A percentile compares a stretch with the other conserved stretches of the same genome.
These are phyloP conservation scores for Wallacemonas collosoma DNA, from an alignment of 208 protist genomes.

Conservation along the genomic window DNA sequence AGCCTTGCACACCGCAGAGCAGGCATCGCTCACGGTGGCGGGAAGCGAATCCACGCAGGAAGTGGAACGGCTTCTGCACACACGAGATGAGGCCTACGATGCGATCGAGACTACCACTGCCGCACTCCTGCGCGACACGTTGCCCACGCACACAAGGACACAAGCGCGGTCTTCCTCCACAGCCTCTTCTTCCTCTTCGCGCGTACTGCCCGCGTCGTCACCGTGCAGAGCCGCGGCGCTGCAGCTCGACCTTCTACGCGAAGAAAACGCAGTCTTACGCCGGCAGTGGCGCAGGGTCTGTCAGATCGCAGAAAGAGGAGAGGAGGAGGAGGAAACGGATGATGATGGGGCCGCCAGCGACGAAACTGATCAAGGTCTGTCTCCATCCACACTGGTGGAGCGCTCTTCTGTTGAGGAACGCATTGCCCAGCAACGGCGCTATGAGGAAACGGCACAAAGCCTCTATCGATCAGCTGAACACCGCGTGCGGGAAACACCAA, in stretches of 20 bases:
- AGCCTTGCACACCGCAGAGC: conserved; percentile 57
- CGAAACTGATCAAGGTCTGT: neutral
- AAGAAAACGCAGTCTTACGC: conserved; percentile 3
- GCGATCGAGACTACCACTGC: conserved; percentile 51
- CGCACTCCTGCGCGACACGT: conserved; percentile 25
- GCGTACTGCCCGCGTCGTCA: neutral
- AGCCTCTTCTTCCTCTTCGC: neutral
- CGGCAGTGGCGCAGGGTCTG: conserved; percentile 4
- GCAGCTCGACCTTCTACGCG: conserved; percentile 5
- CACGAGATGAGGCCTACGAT: conserved; percentile 46
- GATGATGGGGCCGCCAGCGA: too few relatives aligned
- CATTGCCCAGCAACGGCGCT: conserved; percentile 10
- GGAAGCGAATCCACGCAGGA: conserved; percentile 34
- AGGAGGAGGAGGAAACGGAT: too few relatives aligned
- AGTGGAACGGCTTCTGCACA: conserved; percentile 32
- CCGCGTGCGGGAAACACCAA: neutral
- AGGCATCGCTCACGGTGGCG: conserved; percentile 48
- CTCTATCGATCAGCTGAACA: neutral
- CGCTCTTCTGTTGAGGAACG: neutral
- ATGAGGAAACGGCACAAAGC: neutral
- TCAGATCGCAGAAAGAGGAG: too few relatives aligned
- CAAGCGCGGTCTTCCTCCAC: neutral
- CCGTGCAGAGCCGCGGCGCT: neutral
- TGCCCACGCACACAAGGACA: neutral
- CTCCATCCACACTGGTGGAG: neutral